Evolutionary conservation across 2,329 filamentous ascomycete species (phyloP).

Genomic region (Coleophoma crateriformis): DNA sequence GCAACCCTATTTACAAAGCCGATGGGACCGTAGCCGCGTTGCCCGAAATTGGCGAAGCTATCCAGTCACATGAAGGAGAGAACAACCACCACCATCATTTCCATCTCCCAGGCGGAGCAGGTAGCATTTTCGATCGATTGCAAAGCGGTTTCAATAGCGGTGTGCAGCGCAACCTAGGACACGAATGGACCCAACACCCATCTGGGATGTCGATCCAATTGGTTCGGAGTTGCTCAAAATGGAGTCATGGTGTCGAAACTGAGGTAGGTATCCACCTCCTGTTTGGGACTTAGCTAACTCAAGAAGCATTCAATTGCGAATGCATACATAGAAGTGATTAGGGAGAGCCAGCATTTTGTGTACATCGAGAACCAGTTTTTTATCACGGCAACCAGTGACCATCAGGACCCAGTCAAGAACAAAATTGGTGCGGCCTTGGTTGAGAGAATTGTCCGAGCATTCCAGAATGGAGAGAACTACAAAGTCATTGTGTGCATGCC

Average conservation of each 20-base stretch:
- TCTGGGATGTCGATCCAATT: slow-evolving; percentile 27
- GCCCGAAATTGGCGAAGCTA: slow-evolving; percentile 3
- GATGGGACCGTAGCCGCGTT: not conserved
- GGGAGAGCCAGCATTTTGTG: slow-evolving; percentile 63
- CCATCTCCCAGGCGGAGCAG: slow-evolving; percentile 6
- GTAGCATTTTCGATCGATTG: slow-evolving; percentile 10
- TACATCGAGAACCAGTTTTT: slow-evolving; percentile 87
- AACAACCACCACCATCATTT: slow-evolving; percentile 3
- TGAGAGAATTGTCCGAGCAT: slow-evolving; percentile 68
- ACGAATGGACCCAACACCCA: not conserved
- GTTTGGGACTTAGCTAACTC: slow-evolving; percentile 4
- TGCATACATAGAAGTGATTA: slow-evolving; percentile 71
- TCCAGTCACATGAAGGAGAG: not conserved
- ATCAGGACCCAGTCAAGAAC: slow-evolving; percentile 70
- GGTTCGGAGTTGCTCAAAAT: slow-evolving; percentile 42
- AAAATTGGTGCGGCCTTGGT: slow-evolving; percentile 75
- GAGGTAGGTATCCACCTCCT: slow-evolving; percentile 34
- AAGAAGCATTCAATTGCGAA: slow-evolving; percentile 72
- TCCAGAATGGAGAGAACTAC: slow-evolving; percentile 59
- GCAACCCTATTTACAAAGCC: not conserved
- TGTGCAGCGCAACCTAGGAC: not conserved
- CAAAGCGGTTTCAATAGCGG: slow-evolving; percentile 2
- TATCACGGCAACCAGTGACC: slow-evolving; percentile 71
- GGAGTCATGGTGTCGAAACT: slow-evolving; percentile 52
- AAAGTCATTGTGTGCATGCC: slow-evolving; percentile 75